Base-by-base conservation (phyloP, 1,139 yeast genomes). In the Geotrichum klebahnii region DNA sequence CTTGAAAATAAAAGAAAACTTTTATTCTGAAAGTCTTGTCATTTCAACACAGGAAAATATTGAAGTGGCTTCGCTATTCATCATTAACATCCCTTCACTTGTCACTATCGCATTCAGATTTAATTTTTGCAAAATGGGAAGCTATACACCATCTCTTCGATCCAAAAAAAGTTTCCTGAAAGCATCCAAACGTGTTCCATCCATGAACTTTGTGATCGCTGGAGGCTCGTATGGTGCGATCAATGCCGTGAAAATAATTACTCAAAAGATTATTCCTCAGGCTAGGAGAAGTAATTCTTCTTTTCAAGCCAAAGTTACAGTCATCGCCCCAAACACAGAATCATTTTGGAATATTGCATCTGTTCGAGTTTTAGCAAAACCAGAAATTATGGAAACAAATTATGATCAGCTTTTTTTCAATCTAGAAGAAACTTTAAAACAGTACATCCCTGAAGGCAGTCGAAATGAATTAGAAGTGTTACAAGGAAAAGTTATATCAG, bases 221-320 rank as follows among this genome's bases (percentile, higher is more conserved):
- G 54, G 54, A n/a, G 51, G 51, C 8, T 51, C 54, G n/a, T 51
- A 39, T 31, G 54, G 52, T 5, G 49, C 52, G 3, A 40, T 47
- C 8, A 16, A 40, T 14, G 51, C 52, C 2, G 41, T 48, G 10
- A 47, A 38, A 44, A 10, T 42, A 10, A 22, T 51, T 4, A 28
- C 37, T 5, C 32, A 38, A 22, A 44, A 39, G 12, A 40, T 51
- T 17, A 45, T 48, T 19, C 54, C 54, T 8, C 23, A 29, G 10
- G 43, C 45, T 10, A 6, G 31, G 12, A 28, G 29, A 16, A 28
- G 22, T 2, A 37, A 50, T 19, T 39, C 46, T 6, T 8, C 5
- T 12, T 41, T 38, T 12, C 29, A 22, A 22, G 44, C 43, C 9
- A 22, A 23, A 4, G n/a, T 51, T 5, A 44, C 49, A 4, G 42